Percentiles rank a stretch among this genome's conserved stretches.
Conservation (phyloP, 331 rosid species). For the Malus hybrid region DNA sequence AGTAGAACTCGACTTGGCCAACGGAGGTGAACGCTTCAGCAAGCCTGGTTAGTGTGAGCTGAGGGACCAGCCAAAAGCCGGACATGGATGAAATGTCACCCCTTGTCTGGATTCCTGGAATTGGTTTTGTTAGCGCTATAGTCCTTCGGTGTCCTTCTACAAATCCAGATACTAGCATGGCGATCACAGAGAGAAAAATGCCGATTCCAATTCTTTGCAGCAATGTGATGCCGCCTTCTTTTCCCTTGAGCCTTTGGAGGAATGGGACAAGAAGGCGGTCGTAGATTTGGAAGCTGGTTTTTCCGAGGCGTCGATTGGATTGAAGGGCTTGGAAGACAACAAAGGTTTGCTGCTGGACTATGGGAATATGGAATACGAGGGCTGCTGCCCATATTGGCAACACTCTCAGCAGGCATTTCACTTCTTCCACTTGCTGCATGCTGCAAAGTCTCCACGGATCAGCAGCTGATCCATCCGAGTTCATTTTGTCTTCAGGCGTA, state of each 20-base stretch:
- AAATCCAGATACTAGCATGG: constrained; percentile 46
- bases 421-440: constrained; percentile 80
- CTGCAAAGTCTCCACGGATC: constrained; percentile 78
- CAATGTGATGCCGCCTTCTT: constrained; percentile 61
- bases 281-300: constrained; percentile 42
- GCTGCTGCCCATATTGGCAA: constrained; percentile 72
- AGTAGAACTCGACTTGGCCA: constrained; percentile 71
- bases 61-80: constrained; percentile 70
- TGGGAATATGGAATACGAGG: constrained; percentile 27
- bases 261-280: constrained; percentile 51
- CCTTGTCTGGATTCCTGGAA: constrained; percentile 33
- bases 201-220: constrained; percentile 80
- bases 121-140: constrained; percentile 35
- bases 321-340: constrained; percentile 77
- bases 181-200: constrained; percentile 31
- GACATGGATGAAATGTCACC: constrained; percentile 80
- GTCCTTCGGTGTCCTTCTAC: constrained; percentile 48
- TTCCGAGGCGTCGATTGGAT: constrained; percentile 44
- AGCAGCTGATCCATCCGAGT: constrained; percentile 49
- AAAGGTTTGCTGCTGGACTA: constrained; percentile 55
- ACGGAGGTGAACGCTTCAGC: constrained; percentile 47
- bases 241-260: constrained; percentile 37
- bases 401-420: constrained; percentile 61
- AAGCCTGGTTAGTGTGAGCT: constrained; percentile 45
- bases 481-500: constrained; percentile 40